These are phyloP conservation scores for Blastobotrys persicus DNA, from an alignment of 1,139 yeast species.

Conservation along the genomic window DNA sequence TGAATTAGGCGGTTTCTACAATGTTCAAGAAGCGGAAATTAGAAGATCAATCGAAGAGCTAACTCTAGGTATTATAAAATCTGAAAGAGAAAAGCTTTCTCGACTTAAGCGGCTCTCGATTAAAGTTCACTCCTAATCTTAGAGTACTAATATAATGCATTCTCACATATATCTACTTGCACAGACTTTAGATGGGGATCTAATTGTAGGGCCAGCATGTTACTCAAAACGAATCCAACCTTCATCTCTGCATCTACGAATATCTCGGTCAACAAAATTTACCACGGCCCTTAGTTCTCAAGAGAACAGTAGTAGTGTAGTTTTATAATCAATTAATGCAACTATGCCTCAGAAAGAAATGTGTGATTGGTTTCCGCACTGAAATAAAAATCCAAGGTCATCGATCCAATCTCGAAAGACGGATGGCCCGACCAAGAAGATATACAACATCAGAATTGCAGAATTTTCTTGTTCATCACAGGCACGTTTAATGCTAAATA, in stretches of 20 bases:
- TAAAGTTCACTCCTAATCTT: slow-evolving; percentile 11
- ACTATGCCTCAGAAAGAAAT: slow-evolving; percentile 24
- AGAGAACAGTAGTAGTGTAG: too few species aligned
- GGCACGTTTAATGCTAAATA: slow-evolving; percentile 18
- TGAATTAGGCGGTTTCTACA: slow-evolving; percentile 41
- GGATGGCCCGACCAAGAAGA: slow-evolving; percentile 5
- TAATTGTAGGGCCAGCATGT: too few species aligned
- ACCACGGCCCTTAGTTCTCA: too few species aligned
- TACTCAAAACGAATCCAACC: too few species aligned
- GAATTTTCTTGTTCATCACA: slow-evolving; percentile 28
- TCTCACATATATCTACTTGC: too few species aligned
- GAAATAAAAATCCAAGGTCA: not conserved
- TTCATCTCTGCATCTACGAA: too few species aligned
- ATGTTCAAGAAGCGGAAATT: slow-evolving; percentile 35
- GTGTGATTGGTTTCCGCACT: slow-evolving; percentile 24
- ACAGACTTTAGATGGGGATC: too few species aligned
- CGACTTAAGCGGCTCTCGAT: slow-evolving; percentile 26
- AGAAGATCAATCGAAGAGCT: slow-evolving; percentile 32
- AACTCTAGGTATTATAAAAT: slow-evolving; percentile 30
- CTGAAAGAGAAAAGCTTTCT: slow-evolving; percentile 42
- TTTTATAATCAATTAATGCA: slow-evolving; percentile 1
- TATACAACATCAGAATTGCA: slow-evolving; percentile 27
- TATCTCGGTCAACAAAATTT: too few species aligned
- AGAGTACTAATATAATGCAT: not conserved
- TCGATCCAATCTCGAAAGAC: slow-evolving; percentile 20